phyloP scores from a whole-genome alignment of 352 stramenopile species.

The Globisporangium lucens region DNA sequence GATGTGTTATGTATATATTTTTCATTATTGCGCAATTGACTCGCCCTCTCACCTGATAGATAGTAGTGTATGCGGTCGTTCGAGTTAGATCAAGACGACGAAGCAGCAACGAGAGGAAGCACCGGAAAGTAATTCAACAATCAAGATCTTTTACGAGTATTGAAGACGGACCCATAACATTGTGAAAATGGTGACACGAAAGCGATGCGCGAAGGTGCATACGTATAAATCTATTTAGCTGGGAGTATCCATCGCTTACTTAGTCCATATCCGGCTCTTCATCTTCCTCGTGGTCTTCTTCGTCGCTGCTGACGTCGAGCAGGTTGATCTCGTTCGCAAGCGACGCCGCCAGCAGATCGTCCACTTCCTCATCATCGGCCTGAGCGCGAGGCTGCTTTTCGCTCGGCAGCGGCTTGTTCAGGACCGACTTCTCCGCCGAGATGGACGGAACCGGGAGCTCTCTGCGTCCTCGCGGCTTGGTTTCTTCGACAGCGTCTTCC shows the following conservation, averaged over 20 bases:
- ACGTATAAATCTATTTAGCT: constrained; percentile 12
- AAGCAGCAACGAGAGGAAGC: constrained; percentile 4
- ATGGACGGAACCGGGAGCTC: constrained; percentile 16
- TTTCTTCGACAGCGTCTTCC: background rate
- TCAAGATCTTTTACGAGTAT: constrained; percentile 7
- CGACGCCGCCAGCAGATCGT: constrained; percentile 58
- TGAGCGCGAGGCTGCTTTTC: constrained; percentile 20
- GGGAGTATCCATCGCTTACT: constrained; percentile 20
- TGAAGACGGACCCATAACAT: background rate
- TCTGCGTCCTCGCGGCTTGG: constrained; percentile 4
- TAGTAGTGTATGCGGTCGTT: constrained; percentile 1
- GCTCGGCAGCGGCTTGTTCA: constrained; percentile 36
- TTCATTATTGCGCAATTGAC: constrained; percentile 8
- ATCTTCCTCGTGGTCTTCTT: constrained; percentile 64
- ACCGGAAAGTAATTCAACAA: constrained; percentile 5
- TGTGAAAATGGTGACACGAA: constrained; percentile 6
- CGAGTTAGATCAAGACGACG: background rate
- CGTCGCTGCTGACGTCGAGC: constrained; percentile 83
- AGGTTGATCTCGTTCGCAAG: constrained; percentile 66
- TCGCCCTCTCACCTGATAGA: constrained; percentile 11
- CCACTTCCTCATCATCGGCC: constrained; percentile 56
- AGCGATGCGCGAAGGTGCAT: constrained; percentile 1
- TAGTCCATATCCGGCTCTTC: constrained; percentile 49
- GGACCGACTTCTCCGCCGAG: constrained; percentile 21
- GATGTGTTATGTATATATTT: constrained; percentile 15